Conservation (phyloP, 2,329 filamentous ascomycete genomes). For the Monilinia aucupariae region DNA sequence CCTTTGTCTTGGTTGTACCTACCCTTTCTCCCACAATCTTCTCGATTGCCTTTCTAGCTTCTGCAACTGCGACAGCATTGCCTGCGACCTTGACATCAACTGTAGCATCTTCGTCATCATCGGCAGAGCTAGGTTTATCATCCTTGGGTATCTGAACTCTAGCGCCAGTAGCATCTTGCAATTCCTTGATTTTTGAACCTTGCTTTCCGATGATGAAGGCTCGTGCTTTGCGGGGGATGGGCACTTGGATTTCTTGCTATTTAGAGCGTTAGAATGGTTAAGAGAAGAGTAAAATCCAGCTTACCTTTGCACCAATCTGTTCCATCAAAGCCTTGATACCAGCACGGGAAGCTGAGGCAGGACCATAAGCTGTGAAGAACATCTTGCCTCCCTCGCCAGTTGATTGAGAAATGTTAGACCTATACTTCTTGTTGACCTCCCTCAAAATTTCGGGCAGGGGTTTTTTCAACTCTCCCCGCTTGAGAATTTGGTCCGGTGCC, state of each 20-base stretch:
- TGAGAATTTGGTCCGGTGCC: slow-evolving; percentile 64
- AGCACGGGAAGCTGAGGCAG: slow-evolving; percentile 59
- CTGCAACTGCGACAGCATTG: slow-evolving; percentile 79
- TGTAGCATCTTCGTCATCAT: slow-evolving; percentile 74
- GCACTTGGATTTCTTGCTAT: slow-evolving; percentile 64
- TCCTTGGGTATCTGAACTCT: slow-evolving; percentile 82
- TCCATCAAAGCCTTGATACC: slow-evolving; percentile 84
- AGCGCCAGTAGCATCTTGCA: slow-evolving; percentile 85
- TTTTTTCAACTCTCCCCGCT: slow-evolving; percentile 73
- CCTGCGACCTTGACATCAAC: slow-evolving; percentile 88
- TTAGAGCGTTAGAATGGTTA: slow-evolving; percentile 20
- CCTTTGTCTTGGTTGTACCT: slow-evolving; percentile 71
- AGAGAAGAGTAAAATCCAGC: slow-evolving; percentile 28
- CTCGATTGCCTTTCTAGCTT: slow-evolving; percentile 77
- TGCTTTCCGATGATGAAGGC: slow-evolving; percentile 90
- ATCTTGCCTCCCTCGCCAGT: slow-evolving; percentile 66
- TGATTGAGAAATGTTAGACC: slow-evolving; percentile 75
- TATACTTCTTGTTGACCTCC: slow-evolving; percentile 88
- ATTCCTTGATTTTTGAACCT: slow-evolving; percentile 81
- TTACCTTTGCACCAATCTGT: slow-evolving; percentile 80
- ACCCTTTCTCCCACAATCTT: slow-evolving; percentile 83
- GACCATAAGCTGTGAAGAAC: slow-evolving; percentile 80
- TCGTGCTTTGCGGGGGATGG: slow-evolving; percentile 76
- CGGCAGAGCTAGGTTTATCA: slow-evolving; percentile 52
- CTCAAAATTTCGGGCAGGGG: slow-evolving; percentile 79